Base-by-base conservation (phyloP, 148 eudicot species). In the Nepenthes mirabilis region DNA sequence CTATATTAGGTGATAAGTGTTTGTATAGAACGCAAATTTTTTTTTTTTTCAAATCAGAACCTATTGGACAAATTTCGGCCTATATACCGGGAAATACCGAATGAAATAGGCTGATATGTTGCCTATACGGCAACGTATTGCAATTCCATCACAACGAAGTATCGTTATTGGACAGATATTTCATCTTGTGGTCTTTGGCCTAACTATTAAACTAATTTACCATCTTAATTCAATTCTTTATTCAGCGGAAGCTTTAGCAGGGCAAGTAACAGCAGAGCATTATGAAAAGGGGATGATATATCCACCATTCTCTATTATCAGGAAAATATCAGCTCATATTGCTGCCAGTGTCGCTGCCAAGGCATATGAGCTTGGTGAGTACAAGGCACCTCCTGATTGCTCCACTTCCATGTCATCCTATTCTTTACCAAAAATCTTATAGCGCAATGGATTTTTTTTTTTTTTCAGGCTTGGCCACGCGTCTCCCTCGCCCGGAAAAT, bases 301-400 rank as follows among this genome's bases (percentile, higher is more conserved):
- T 68, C 97, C 97, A 1, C 93, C 93, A 47, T 72, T 87, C 63
- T 43, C 84, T 32, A 79, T 73, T 36, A 91, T 91, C 72, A 78
- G 97, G 77, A 84, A 85, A 64, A 91, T 91, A 70, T 91, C 95
- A 11, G 90, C 91, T 40, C 70, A 78, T 35, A 83, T 91, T 72
- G 97, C 97, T 72, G 97, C 97, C 34, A 83, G 59, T 57, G 93
- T 91, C 49, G 97, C 97, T 68, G 90, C 97, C 56, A 87, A 84
- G 73, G 95, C 83, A 58, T 87, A 91, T 67, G 97, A 87, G 52
- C 84, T 91, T 11, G 91, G 97, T 87, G 12, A 70, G 87, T 54
- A 5, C 50, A 47, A 11, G 35, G 33, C 5, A 11, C 11, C 62
- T 36, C 14, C 5, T 9, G 11, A 11, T 9, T 33, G 33, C 10